Evolutionary conservation across 768 basidiomycete genomes (phyloP).

Genomic region (Naganishia vishniacii): DNA sequence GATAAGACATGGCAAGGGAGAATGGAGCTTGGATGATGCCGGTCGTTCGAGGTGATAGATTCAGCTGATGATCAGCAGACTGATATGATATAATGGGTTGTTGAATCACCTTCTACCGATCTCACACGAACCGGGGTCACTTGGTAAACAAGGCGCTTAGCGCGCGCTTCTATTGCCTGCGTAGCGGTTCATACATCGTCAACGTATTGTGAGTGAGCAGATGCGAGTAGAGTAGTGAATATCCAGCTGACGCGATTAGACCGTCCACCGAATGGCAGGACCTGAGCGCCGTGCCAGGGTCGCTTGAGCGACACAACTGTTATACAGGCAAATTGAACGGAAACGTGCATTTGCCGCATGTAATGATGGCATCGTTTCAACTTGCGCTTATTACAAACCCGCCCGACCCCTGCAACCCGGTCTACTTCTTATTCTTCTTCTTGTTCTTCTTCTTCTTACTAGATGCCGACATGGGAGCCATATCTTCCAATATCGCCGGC

Average conservation of each 20-base stretch:
- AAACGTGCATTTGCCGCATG: too few species aligned
- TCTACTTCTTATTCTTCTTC: conserved; percentile 20
- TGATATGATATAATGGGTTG: not conserved
- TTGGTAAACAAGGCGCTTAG: not conserved
- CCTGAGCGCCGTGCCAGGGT: too few species aligned
- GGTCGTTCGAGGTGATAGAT: too few species aligned
- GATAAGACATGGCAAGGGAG: conserved; percentile 1
- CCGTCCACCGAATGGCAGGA: too few species aligned
- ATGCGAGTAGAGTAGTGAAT: too few species aligned
- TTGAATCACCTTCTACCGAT: not conserved
- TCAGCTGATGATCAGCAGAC: not conserved
- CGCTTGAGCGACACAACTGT: too few species aligned
- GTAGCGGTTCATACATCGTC: too few species aligned
- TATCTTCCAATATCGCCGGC: not conserved
- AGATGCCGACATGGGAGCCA: not conserved
- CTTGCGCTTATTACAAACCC: not conserved
- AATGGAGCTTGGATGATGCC: not conserved
- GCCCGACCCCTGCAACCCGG: not conserved
- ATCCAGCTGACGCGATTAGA: too few species aligned
- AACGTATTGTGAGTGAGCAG: too few species aligned
- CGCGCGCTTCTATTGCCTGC: not conserved
- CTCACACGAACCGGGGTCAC: not conserved
- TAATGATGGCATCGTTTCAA: too few species aligned
- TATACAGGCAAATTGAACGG: too few species aligned
- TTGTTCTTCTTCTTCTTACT: conserved; percentile 17